phyloP scores from a whole-genome alignment of 1,284 basidiomycete species.

The Sporisorium graminicola region DNA sequence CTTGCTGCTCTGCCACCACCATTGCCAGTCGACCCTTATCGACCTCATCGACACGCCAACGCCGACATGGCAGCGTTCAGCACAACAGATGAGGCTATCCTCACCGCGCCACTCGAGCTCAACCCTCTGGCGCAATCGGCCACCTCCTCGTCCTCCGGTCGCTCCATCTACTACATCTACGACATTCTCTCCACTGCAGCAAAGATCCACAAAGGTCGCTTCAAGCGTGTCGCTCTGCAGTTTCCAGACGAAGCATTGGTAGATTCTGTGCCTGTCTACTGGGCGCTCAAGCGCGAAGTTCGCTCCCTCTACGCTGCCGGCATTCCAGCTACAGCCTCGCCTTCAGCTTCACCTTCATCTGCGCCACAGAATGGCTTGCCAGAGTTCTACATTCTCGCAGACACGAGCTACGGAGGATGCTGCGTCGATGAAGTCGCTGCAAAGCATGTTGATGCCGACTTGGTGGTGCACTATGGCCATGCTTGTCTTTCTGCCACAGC shows the following conservation, averaged over 20 bases:
- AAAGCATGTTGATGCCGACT: conserved; percentile 91
- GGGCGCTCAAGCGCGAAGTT: conserved; percentile 76
- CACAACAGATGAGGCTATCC: conserved; percentile 63
- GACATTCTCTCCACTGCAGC: conserved; percentile 55
- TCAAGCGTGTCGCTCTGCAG: conserved; percentile 78
- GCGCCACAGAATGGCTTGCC: conserved; percentile 7
- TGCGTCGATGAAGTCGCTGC: conserved; percentile 97
- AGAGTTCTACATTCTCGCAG: conserved; percentile 86
- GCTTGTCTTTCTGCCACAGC: conserved; percentile 88
- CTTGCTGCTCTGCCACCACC: too few species aligned
- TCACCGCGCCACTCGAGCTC: conserved; percentile 58
- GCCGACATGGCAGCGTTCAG: conserved; percentile 53
- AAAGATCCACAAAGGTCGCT: conserved; percentile 32
- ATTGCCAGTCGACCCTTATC: background rate
- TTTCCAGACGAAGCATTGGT: conserved; percentile 94
- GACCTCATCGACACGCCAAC: background rate
- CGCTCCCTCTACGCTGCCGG: conserved; percentile 17
- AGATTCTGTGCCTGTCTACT: conserved; percentile 88
- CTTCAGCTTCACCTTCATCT: conserved; percentile 10
- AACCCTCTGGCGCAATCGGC: conserved; percentile 53
- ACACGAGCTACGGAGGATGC: conserved; percentile 98
- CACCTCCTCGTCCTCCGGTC: conserved; percentile 54
- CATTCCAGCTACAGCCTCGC: background rate
- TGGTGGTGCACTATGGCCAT: conserved; percentile 94
- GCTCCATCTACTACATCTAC: conserved; percentile 57